phyloP scores from a whole-genome alignment of 176 grass and related monocot genomes.

The Lolium perenne region DNA sequence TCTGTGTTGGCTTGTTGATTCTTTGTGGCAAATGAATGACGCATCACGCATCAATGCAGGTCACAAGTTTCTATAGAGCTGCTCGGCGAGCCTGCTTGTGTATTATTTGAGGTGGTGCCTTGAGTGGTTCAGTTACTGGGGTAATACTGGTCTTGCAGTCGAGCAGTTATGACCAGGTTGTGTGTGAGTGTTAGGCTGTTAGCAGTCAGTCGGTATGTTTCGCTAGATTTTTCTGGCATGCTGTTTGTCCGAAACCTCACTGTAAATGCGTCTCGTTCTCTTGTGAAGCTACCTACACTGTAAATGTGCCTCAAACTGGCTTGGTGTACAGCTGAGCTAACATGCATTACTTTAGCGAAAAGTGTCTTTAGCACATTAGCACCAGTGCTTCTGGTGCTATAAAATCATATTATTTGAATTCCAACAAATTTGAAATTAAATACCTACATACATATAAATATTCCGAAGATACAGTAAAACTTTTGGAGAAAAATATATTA shows the following conservation, averaged over 20 bases:
- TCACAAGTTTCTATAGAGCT: constrained; percentile 44
- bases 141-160: constrained; percentile 53
- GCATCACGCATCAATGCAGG: constrained; percentile 1
- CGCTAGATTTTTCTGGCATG: too few species aligned
- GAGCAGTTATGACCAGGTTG: constrained; percentile 39
- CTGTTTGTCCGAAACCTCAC: too few species aligned
- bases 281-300: constrained; percentile 29
- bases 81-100: constrained; percentile 46
- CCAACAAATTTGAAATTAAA: too few species aligned
- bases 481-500: too few species aligned
- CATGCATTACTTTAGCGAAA: neutral
- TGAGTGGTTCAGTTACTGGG: constrained; percentile 51
- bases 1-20: constrained; percentile 34
- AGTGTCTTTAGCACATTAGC: too few species aligned
- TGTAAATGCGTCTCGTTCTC: constrained; percentile 35
- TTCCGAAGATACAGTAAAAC: too few species aligned
- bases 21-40: constrained; percentile 1
- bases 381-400: too few species aligned
- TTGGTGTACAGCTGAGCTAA: constrained; percentile 57
- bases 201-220: too few species aligned
- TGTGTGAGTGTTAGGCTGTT: constrained; percentile 36
- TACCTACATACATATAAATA: too few species aligned
- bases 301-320: constrained; percentile 38
- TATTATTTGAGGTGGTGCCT: constrained; percentile 46
- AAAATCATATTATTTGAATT: too few species aligned